Evolutionary conservation across 202 grass and related monocot species (phyloP), one percentile per base, ranked within the genome.

Genomic region (Zoysia matrella): DNA sequence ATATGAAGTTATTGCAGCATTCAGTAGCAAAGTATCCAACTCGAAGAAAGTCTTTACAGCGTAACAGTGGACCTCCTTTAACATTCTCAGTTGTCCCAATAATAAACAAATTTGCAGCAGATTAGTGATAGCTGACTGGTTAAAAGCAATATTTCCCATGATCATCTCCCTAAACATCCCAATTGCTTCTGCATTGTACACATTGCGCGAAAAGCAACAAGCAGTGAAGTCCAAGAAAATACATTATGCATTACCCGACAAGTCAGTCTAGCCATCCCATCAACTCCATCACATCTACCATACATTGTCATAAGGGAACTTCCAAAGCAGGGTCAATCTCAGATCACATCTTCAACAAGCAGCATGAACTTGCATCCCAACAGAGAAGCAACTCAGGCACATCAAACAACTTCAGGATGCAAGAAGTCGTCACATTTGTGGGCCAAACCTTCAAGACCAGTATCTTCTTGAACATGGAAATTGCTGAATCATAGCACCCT

Each of bases 1-100:
- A 80, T 94, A 91, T 66, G 87, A 78, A 53, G 92, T 91, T n/a
- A 94, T 83, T 14, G 77, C 76, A 65, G 89, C 86, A 94, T 94
- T 94, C 60, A 81, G 66, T 56, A 89, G 57, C 47, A 86, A 80
- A 12, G 77, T 72, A 75, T 94, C 87, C 68, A 88, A 67, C 51
- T 50, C 82, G 67, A 69, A 89, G 57, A 78, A 75, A 60, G 36
- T 73, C 76, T 80, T 94, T 46, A 91, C 7, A 72, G 89, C 74
- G 55, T 89, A 89, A 67, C 92, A 87, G 80, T 94, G 89, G n/a
- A 83, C 80, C 84, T 91, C 84, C 79, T 85, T 78, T 50, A 62
- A 84, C 67, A 79, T n/a, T 83, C 52, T 83, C 12, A 94, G 60
- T 14, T 80, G 81, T 11, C 65, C 67, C 18, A 91, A 22, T 52